Conservation (phyloP, 1,284 basidiomycete genomes). For the Marasmius fiardii region DNA sequence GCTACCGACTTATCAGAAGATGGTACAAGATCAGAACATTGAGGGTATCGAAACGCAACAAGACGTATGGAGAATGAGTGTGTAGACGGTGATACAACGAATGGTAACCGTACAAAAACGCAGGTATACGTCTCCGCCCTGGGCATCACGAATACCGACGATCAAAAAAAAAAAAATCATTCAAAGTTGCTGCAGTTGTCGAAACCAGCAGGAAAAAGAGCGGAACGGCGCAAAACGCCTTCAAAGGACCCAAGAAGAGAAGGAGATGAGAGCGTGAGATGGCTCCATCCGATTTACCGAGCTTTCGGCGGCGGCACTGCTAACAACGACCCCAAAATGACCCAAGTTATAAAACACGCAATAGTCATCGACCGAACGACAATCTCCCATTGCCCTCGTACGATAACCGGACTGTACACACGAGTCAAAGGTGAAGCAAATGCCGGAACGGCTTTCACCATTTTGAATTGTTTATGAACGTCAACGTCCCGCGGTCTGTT, state of each 20-base stretch:
- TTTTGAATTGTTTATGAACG: slow-evolving; percentile 37
- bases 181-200: too few species aligned
- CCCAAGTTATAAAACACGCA: slow-evolving; percentile 15
- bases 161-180: too few species aligned
- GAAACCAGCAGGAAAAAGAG: too few species aligned
- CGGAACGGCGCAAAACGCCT: too few species aligned
- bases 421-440: slow-evolving; percentile 67
- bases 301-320: slow-evolving; percentile 14
- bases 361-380: slow-evolving; percentile 34
- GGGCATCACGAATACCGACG: too few species aligned
- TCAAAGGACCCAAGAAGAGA: neutral
- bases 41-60: neutral
- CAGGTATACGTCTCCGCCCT: too few species aligned
- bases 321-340: slow-evolving; percentile 14
- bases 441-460: slow-evolving; percentile 59
- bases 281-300: neutral
- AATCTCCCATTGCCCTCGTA: slow-evolving; percentile 77
- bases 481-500: slow-evolving; percentile 13
- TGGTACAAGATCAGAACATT: neutral
- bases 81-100: slow-evolving; percentile 11
- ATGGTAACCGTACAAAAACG: too few species aligned
- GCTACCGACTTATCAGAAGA: neutral
- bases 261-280: neutral
- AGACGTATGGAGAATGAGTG: neutral
- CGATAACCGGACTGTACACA: slow-evolving; percentile 65